Conservation (phyloP, 768 basidiomycete genomes). For the Chalciporus sphaerocephalus region DNA sequence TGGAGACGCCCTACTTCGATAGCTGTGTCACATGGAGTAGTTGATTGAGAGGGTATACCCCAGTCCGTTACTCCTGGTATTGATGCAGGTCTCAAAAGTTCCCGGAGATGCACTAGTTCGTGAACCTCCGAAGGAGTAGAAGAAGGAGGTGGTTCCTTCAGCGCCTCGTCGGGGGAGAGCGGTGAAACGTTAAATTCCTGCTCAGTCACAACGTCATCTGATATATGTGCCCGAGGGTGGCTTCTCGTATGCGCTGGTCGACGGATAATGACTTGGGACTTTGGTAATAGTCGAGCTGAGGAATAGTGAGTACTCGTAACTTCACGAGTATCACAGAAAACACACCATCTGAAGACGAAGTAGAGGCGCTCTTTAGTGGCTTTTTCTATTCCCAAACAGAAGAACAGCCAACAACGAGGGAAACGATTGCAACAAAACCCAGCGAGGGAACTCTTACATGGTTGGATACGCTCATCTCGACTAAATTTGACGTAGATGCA, state of each 20-base stretch:
- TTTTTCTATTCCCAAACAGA: slow-evolving; percentile 64
- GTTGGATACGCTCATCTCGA: slow-evolving; percentile 15
- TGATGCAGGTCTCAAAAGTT: slow-evolving; percentile 55
- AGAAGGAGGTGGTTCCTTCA: slow-evolving; percentile 10
- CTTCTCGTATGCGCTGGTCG: slow-evolving; percentile 44
- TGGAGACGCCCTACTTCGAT: slow-evolving; percentile 46
- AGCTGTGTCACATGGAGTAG: slow-evolving; percentile 54
- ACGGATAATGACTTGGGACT: slow-evolving; percentile 60
- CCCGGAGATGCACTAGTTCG: slow-evolving; percentile 52
- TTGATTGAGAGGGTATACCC: slow-evolving; percentile 66
- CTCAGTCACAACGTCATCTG: slow-evolving; percentile 39
- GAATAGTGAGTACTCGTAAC: background rate
- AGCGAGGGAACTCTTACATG: slow-evolving; percentile 61
- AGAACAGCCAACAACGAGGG: slow-evolving; percentile 61
- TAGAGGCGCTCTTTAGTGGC: slow-evolving; percentile 36
- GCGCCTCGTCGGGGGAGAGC: slow-evolving; percentile 16
- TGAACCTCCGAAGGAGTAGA: slow-evolving; percentile 30
- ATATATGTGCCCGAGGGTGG: slow-evolving; percentile 47
- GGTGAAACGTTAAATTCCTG: slow-evolving; percentile 3
- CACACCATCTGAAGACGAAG: slow-evolving; percentile 30
- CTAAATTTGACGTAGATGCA: slow-evolving; percentile 27
- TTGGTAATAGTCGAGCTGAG: slow-evolving; percentile 41
- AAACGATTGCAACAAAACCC: slow-evolving; percentile 42
- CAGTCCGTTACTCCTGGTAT: slow-evolving; percentile 66
- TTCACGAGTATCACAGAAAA: background rate